Conservation (phyloP, 176 grass and related monocot genomes). For the Tillandsia fasciculata region DNA sequence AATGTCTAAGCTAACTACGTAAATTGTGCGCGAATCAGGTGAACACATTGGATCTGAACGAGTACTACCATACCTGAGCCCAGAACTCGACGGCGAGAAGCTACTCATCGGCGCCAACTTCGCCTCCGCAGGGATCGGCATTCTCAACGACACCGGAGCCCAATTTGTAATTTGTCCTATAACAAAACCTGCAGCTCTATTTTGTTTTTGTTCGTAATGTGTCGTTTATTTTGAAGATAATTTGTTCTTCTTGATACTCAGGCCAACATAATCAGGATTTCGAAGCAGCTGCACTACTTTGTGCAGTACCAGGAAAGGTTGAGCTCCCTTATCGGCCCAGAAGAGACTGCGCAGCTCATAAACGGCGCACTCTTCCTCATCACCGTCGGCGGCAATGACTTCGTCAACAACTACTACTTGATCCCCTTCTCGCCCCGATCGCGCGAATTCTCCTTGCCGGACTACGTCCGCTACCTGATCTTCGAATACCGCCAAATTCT, state of each 20-base stretch:
- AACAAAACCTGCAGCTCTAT: not conserved
- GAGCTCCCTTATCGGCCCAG: conserved; percentile 28
- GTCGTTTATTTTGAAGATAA: not conserved
- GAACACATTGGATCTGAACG: conserved; percentile 60
- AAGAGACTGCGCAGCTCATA: conserved; percentile 22
- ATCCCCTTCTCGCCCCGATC: conserved; percentile 60
- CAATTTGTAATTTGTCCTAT: conserved; percentile 59
- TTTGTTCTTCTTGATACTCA: conserved; percentile 1
- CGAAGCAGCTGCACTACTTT: conserved; percentile 62
- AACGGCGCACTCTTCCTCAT: conserved; percentile 51
- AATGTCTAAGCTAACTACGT: not conserved
- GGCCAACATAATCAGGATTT: conserved; percentile 80
- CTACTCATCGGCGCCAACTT: conserved; percentile 89
- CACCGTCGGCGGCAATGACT: conserved; percentile 88
- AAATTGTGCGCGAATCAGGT: conserved; percentile 22
- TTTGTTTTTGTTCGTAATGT: not conserved
- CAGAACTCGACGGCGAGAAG: conserved; percentile 56
- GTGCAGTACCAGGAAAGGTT: conserved; percentile 69
- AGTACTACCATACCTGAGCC: conserved; percentile 70
- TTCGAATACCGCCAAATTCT: conserved; percentile 74
- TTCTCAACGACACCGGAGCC: conserved; percentile 86
- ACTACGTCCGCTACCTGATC: conserved; percentile 63
- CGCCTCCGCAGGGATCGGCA: conserved; percentile 83
- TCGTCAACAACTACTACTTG: conserved; percentile 99
- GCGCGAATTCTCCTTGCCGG: conserved; percentile 57